Base-by-base conservation (phyloP, 306 rosid genomes). In the Cucumis cinereus region DNA sequence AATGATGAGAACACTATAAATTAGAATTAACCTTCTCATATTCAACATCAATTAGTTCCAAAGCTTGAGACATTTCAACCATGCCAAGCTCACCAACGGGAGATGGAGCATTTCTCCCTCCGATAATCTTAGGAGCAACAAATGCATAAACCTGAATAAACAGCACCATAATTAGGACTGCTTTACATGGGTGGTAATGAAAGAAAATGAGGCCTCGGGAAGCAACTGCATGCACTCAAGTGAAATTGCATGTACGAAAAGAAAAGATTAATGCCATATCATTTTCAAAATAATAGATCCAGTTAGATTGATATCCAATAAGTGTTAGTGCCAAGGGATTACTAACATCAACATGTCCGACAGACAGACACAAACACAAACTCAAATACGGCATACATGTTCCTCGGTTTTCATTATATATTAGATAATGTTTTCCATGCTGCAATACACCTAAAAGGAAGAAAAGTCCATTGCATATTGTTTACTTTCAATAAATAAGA, bases 71-170 rank as follows among this genome's bases (percentile, higher is more conserved):
- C 97, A 92, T 94, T 87, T 94, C 97, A 80, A 94, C 96, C 99
- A 94, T 94, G 83, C 99, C 99, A 28, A 94, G 97, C 80, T 94
- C 97, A 77, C 96, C 95, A 54, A 94, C 99, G 36, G 99, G 99
- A 70, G 97, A 82, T 30, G 99, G 99, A 3, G 97, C 97, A 80
- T 83, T 74, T 84, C 81, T 88, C 52, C 97, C 99, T 19, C 97
- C 97, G 73, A 94, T 94, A 77, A 94, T 94, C 83, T 94, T 94
- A 52, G 99, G 99, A 74, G 99, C 97, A 84, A 94, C 86, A 83
- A 92, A 89, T 67, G 99, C 97, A 82, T 36, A 87, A 77, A 94
- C 99, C 97, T 94, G 92, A 45, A 49, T 55, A 75, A 75, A 30
- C 3, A 24, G 4, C 28, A 26, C 10, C 72, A 64, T 24, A 47